These are phyloP conservation scores for Rhodomyrtus tomentosa DNA, from an alignment of 345 rosid genomes.

Conservation along the genomic window DNA sequence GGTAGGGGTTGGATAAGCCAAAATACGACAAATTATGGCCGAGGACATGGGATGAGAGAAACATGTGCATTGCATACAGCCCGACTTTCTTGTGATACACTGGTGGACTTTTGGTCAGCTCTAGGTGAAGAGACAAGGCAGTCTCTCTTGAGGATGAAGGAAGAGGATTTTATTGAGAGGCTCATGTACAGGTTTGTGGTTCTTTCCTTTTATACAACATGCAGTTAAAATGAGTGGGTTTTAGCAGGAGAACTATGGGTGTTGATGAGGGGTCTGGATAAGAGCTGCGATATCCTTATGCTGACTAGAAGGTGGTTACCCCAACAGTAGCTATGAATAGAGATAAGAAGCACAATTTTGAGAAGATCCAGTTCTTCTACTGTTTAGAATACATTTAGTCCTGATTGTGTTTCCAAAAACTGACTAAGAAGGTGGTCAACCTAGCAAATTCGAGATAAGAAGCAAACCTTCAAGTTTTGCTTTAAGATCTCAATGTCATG, in stretches of 20 bases:
- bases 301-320: not conserved
- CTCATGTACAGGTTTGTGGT: conserved; percentile 72
- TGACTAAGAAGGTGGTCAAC: no score
- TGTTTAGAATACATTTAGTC: not conserved
- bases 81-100: conserved; percentile 81
- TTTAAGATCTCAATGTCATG: not conserved
- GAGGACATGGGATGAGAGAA: conserved; percentile 89
- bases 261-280: not conserved
- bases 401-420: not conserved
- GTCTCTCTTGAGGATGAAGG: conserved; percentile 91
- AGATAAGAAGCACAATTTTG: not conserved
- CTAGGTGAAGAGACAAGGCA: conserved; percentile 77
- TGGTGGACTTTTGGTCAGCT: conserved; percentile 92
- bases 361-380: not conserved
- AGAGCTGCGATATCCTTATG: not conserved
- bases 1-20: conserved; percentile 98
- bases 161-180: conserved; percentile 96
- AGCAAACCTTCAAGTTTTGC: no score
- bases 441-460: no score
- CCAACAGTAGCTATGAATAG: not conserved
- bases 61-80: conserved; percentile 91
- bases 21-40: conserved; percentile 68
- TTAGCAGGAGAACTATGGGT: not conserved
- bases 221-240: conserved; percentile 1
- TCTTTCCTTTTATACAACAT: conserved; percentile 8